Evolutionary conservation across 768 basidiomycete genomes (phyloP).

Genomic region (Leucocoprinus birnbaumii): DNA sequence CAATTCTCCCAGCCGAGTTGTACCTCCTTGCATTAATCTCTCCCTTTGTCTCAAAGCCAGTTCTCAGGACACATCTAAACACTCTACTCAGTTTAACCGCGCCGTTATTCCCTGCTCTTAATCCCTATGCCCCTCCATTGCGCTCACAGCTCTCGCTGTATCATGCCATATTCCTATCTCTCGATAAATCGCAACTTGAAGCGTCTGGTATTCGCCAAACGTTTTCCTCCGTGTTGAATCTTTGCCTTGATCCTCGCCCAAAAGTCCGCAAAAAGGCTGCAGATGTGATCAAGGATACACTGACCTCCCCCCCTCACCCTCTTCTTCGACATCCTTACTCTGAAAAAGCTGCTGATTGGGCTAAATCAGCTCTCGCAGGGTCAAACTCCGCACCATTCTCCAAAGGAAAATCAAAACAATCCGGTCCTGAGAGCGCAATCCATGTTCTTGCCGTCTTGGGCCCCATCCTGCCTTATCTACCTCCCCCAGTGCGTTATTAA

Average conservation of each 20-base stretch:
- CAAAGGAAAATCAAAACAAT: conserved; percentile 56
- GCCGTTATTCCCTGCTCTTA: conserved; percentile 71
- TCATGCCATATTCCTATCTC: conserved; percentile 60
- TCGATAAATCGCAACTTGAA: conserved; percentile 73
- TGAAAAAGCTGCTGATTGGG: conserved; percentile 78
- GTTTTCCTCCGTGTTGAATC: conserved; percentile 80
- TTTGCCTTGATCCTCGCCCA: conserved; percentile 85
- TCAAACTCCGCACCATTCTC: conserved; percentile 58
- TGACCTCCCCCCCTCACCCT: conserved; percentile 76
- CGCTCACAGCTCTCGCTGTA: conserved; percentile 85
- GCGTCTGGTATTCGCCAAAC: conserved; percentile 67
- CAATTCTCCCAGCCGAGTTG: conserved; percentile 78
- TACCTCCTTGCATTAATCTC: conserved; percentile 79
- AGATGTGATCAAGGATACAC: conserved; percentile 77
- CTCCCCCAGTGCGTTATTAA: conserved; percentile 59
- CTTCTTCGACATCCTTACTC: conserved; percentile 83
- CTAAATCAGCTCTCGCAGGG: conserved; percentile 62
- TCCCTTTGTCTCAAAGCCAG: conserved; percentile 76
- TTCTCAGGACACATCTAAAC: conserved; percentile 73
- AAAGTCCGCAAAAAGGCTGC: conserved; percentile 92
- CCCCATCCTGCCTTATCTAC: conserved; percentile 57
- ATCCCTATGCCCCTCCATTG: conserved; percentile 69
- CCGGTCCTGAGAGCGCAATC: conserved; percentile 67
- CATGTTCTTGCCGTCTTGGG: conserved; percentile 75
- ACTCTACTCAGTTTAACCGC: conserved; percentile 72